A percentile compares a stretch with the other conserved stretches of the same genome.
Conservation (phyloP, 1,284 basidiomycete genomes). For the Fomitopsis schrenkii region DNA sequence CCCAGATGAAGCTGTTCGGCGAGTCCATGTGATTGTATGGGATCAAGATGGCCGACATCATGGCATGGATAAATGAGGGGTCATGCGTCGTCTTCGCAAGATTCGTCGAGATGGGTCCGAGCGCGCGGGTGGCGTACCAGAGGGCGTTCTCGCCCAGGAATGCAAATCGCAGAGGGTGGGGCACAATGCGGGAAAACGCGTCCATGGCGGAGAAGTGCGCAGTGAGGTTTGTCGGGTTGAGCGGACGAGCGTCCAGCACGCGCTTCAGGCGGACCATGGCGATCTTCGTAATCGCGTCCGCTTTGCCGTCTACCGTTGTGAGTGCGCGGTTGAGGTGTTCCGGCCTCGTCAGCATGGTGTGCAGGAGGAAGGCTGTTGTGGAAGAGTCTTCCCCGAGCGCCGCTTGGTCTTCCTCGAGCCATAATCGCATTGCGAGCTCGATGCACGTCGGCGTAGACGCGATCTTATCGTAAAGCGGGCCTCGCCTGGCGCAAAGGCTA, state of each 20-base stretch:
- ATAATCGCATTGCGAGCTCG: slow-evolving; percentile 32
- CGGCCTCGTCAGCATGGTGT: slow-evolving; percentile 8
- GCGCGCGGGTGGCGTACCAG: too few relatives aligned
- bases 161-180: too few relatives aligned
- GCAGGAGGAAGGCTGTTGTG: too few relatives aligned
- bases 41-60: too few relatives aligned
- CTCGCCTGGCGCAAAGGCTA: slow-evolving; percentile 22
- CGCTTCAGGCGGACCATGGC: slow-evolving; percentile 10
- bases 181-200: too few relatives aligned
- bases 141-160: too few relatives aligned
- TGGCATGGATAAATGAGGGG: too few relatives aligned
- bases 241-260: too few relatives aligned
- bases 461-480: slow-evolving; percentile 26
- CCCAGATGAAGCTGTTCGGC: slow-evolving; percentile 35
- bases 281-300: slow-evolving; percentile 26
- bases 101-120: too few relatives aligned
- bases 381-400: slow-evolving; percentile 23
- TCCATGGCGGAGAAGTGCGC: too few relatives aligned
- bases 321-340: slow-evolving; percentile 28
- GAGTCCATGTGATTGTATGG: slow-evolving; percentile 22
- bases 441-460: slow-evolving; percentile 26
- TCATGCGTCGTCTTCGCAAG: too few relatives aligned
- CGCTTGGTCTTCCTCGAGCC: slow-evolving; percentile 31
- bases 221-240: too few relatives aligned
- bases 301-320: slow-evolving; percentile 20